phyloP scores from a whole-genome alignment of 768 basidiomycete species.

The Cantharellus cinnabarinus region DNA sequence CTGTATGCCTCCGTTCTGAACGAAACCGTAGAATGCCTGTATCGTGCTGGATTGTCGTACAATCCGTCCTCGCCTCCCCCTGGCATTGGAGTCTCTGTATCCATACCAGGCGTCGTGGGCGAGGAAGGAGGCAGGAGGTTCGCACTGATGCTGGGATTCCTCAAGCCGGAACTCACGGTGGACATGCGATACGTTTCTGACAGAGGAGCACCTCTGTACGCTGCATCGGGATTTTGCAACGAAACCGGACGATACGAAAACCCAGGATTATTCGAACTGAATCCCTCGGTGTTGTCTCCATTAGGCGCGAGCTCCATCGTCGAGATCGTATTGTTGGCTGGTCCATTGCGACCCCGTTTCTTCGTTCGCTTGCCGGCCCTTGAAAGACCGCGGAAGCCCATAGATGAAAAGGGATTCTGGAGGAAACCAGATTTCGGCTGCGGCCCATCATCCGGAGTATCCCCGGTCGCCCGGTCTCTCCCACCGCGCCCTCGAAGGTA shows the following conservation, averaged over 20 bases:
- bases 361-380: not conserved
- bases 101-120: too few relatives aligned
- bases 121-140: too few relatives aligned
- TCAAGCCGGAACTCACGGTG: too few relatives aligned
- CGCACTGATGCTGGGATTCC: too few relatives aligned
- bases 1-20: not conserved
- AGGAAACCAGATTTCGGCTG: not conserved
- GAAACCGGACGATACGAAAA: not conserved
- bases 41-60: constrained; percentile 11
- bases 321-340: not conserved
- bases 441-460: not conserved
- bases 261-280: not conserved
- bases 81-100: too few relatives aligned
- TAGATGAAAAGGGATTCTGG: too few relatives aligned
- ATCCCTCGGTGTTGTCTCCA: not conserved
- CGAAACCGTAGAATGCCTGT: constrained; percentile 31
- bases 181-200: too few relatives aligned
- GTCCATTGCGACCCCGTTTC: not conserved
- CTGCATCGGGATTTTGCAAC: not conserved
- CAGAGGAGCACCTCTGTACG: too few relatives aligned
- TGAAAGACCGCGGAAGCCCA: too few relatives aligned
- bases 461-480: not conserved
- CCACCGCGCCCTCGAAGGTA: not conserved
- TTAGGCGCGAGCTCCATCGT: not conserved
- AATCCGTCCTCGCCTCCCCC: too few relatives aligned